These are phyloP conservation scores for Trypanosomatidae sp. DNA, from an alignment of 208 protist species.

Conservation along the genomic window DNA sequence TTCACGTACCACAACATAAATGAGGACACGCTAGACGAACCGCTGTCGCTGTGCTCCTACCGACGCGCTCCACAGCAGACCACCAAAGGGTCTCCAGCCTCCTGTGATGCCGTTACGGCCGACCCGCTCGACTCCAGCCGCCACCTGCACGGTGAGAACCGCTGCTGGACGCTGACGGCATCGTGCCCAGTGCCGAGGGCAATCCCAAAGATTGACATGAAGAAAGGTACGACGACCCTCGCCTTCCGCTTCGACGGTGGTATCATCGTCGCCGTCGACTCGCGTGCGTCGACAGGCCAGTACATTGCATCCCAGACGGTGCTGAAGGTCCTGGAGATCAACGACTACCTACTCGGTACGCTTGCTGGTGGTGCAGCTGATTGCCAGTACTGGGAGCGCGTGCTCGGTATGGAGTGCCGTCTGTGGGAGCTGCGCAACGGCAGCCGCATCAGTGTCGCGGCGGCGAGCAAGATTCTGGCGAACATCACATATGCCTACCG, in stretches of 20 bases:
- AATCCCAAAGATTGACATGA: conserved; percentile 80
- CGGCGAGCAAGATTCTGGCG: conserved; percentile 99
- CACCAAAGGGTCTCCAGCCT: conserved; percentile 29
- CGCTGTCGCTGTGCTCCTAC: conserved; percentile 20
- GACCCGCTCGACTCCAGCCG: conserved; percentile 81
- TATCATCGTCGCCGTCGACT: conserved; percentile 99
- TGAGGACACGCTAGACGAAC: conserved; percentile 18
- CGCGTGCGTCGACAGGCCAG: conserved; percentile 97
- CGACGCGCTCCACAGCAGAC: conserved; percentile 20
- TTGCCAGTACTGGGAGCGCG: conserved; percentile 99
- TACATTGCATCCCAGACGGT: conserved; percentile 99
- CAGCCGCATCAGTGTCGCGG: conserved; percentile 97
- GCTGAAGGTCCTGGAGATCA: conserved; percentile 99
- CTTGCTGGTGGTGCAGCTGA: conserved; percentile 99
- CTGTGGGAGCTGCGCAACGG: conserved; percentile 96
- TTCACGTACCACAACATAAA: conserved; percentile 83
- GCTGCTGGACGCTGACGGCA: conserved; percentile 73
- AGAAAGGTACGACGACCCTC: conserved; percentile 99
- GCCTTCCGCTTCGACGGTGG: conserved; percentile 98
- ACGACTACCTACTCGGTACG: conserved; percentile 99
- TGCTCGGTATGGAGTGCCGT: conserved; percentile 95
- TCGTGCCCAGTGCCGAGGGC: conserved; percentile 81
- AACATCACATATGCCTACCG: conserved; percentile 99
- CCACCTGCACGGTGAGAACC: conserved; percentile 52
- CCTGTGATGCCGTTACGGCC: conserved; percentile 63